Percentiles rank a stretch among this genome's conserved stretches.
Evolutionary conservation across 768 basidiomycete genomes (phyloP).

Genomic region (Gautieria morchelliformis): DNA sequence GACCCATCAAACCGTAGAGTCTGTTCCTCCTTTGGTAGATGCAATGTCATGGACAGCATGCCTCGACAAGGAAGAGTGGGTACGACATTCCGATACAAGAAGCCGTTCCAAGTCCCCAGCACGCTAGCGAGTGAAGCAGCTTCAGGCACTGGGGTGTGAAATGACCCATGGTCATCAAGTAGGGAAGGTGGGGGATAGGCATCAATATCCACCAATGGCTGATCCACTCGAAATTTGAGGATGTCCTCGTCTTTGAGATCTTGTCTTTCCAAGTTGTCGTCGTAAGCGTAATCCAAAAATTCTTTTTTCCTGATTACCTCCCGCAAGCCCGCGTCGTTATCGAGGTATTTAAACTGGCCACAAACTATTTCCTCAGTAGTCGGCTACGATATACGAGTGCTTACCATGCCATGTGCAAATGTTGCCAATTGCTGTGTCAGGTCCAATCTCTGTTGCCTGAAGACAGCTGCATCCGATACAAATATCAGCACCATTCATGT

Average conservation of each 20-base stretch:
- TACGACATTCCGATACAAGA: conserved; percentile 3
- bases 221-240: conserved; percentile 17
- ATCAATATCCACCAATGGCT: conserved; percentile 12
- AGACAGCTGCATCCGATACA: conserved; percentile 12
- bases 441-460: conserved; percentile 17
- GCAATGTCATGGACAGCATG: conserved; percentile 10
- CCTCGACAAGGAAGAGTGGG: not conserved
- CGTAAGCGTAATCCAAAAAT: conserved; percentile 15
- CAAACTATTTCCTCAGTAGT: conserved; percentile 2
- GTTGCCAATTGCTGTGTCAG: conserved; percentile 16
- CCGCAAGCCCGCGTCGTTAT: not conserved
- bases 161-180: not conserved
- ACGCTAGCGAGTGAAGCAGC: conserved; percentile 4
- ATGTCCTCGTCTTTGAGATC: conserved; percentile 11
- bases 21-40: conserved; percentile 5
- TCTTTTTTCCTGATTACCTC: not conserved
- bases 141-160: not conserved
- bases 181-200: conserved; percentile 10
- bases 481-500: too few species aligned
- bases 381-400: not conserved
- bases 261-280: conserved; percentile 14
- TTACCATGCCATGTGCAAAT: conserved; percentile 18
- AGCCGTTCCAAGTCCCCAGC: conserved; percentile 19
- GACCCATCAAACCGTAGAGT: conserved; percentile 9
- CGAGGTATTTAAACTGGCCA: not conserved